A percentile compares a stretch with the other conserved stretches of the same genome.
Conservation (phyloP, 2,329 filamentous ascomycete genomes). For the Ceratocystis cubensis region DNA sequence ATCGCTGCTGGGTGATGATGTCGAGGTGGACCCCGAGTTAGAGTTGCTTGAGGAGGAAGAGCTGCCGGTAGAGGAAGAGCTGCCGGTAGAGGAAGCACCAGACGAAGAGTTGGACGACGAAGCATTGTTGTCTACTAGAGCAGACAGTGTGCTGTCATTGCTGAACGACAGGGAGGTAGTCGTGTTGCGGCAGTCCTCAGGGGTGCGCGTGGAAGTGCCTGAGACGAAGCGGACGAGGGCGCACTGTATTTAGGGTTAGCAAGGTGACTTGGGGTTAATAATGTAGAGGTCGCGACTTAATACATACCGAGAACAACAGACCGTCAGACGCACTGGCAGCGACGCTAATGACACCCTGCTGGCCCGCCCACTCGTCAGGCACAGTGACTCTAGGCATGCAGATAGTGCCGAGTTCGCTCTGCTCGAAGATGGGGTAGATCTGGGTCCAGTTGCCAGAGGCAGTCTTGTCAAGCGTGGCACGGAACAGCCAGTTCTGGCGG, state of each 20-base stretch:
- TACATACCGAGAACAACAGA: slow-evolving; percentile 41
- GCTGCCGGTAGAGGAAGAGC: neutral
- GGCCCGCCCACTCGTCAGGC: slow-evolving; percentile 38
- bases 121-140: neutral
- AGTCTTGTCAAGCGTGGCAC: slow-evolving; percentile 14
- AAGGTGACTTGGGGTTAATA: neutral
- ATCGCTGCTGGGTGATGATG: neutral
- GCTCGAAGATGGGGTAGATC: slow-evolving; percentile 31
- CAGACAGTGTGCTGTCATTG: slow-evolving; percentile 24
- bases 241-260: slow-evolving; percentile 32
- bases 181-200: slow-evolving; percentile 30
- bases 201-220: slow-evolving; percentile 28
- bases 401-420: slow-evolving; percentile 42
- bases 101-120: neutral
- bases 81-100: too few species aligned
- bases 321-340: slow-evolving; percentile 44
- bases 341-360: slow-evolving; percentile 43
- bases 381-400: slow-evolving; percentile 40
- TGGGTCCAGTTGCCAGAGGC: slow-evolving; percentile 16
- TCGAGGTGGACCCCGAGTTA: neutral
- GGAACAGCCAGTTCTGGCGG: slow-evolving; percentile 16
- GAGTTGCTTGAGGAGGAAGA: neutral
- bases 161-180: slow-evolving; percentile 28
- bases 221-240: slow-evolving; percentile 43
- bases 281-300: neutral